Evolutionary conservation across 1,139 yeast genomes (phyloP), one percentile per base, ranked within the genome.

Genomic region (Lodderomyces jiufengensis): DNA sequence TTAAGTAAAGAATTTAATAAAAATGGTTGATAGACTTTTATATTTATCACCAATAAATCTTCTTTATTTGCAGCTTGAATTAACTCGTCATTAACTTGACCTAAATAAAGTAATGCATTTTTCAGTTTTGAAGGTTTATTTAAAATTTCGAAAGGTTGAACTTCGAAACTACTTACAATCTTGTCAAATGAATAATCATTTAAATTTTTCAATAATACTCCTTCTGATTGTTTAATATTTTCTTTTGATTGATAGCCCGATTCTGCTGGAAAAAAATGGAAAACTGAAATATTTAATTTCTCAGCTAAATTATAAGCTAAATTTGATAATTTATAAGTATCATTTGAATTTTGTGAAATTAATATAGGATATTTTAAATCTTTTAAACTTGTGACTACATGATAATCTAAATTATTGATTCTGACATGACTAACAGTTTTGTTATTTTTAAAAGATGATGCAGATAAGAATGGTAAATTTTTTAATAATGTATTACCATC

Each of bases 11-110:
- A 57, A 10, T 61, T 58, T 36, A 81, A 61, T 43, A 73, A 64
- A 65, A 87, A 84, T 10, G 96, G 96, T 50, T 84, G 73, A 62
- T 82, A 83, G 21, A 77, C 73, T 29, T 82, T 76, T 33, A 85
- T 66, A 5, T 78, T 64, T 27, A 84, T 61, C 28, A 84, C 52
- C 21, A 81, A 76, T 10, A 71, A 66, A 30, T 66, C 59, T 34
- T 61, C 53, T 16, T 70, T 58, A 27, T 66, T 54, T 25, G 74
- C 70, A 9, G 73, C 64, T 4, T 63, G 53, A 5, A 61, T 48
- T 32, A 81, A 62, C 5, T 69, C 70, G 5, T 67, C 63, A 24
- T 66, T 61, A 30, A 76, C 62, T 39, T 78, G 71, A 38, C 94
- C 92, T 47, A 85, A 70, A 39, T 78, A 66, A 12, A 86, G 70